A percentile compares a stretch with the other conserved stretches of the same genome.
These are phyloP conservation scores for Corymbia calophylla DNA, from an alignment of 441 rosid species.

Conservation along the genomic window DNA sequence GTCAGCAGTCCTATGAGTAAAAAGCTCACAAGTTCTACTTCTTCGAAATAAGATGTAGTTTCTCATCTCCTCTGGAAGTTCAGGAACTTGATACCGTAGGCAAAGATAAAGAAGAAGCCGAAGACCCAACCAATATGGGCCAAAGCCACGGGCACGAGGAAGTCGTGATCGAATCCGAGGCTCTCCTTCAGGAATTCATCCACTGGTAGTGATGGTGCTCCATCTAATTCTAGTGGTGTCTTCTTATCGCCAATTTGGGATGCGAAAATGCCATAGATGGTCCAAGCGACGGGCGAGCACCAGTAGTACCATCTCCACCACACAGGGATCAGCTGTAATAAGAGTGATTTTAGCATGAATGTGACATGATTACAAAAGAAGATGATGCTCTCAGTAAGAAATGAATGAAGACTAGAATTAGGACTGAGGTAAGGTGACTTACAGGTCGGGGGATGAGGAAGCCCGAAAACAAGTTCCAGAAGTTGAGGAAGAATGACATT, in stretches of 20 bases:
- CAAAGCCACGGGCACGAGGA: conserved; percentile 11
- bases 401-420: neutral
- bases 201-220: neutral
- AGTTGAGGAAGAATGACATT: neutral
- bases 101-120: conserved; percentile 16
- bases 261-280: conserved; percentile 16
- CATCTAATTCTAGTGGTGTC: neutral
- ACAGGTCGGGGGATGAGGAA: neutral
- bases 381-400: neutral
- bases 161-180: conserved; percentile 16
- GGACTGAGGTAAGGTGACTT: neutral
- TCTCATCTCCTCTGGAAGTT: conserved; percentile 18
- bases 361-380: neutral
- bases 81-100: conserved; percentile 18
- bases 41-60: neutral
- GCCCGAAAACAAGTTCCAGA: neutral
- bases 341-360: neutral
- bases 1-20: neutral
- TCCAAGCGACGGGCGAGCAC: conserved; percentile 18
- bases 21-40: neutral
- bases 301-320: conserved; percentile 9
- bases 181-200: conserved; percentile 1
- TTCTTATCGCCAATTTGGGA: conserved; percentile 14
- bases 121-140: conserved; percentile 22
- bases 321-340: conserved; percentile 3